A percentile compares a stretch with the other conserved stretches of the same genome.
phyloP scores from a whole-genome alignment of 1,284 basidiomycete genomes.

The Naganishia albida region DNA sequence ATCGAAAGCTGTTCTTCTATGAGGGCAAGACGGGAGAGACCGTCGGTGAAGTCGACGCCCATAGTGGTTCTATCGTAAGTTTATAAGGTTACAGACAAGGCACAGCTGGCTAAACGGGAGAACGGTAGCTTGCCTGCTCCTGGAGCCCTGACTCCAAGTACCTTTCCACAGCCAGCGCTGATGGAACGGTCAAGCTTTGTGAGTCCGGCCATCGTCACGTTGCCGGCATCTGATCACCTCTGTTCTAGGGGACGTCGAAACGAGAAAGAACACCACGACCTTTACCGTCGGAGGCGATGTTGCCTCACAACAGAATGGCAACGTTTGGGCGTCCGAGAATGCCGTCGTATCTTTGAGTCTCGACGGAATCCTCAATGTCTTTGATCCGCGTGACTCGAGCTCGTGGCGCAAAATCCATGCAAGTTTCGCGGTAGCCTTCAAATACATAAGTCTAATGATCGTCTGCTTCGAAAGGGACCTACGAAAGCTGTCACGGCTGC shows the following conservation, averaged over 20 bases:
- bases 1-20: conserved; percentile 86
- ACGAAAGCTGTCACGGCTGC: conserved; percentile 76
- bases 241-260: conserved; percentile 72
- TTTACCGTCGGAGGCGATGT: conserved; percentile 73
- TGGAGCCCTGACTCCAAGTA: conserved; percentile 75
- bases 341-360: conserved; percentile 83
- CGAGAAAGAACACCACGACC: conserved; percentile 64
- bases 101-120: background rate
- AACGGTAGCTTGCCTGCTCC: conserved; percentile 66
- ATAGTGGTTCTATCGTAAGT: conserved; percentile 75
- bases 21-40: conserved; percentile 88
- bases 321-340: conserved; percentile 71
- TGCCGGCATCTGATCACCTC: background rate
- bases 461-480: conserved; percentile 61
- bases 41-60: conserved; percentile 65
- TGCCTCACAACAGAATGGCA: conserved; percentile 80
- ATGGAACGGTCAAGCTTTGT: conserved; percentile 87
- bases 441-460: background rate
- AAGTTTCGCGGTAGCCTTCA: conserved; percentile 35
- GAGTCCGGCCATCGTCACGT: conserved; percentile 44
- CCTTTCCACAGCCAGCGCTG: conserved; percentile 80
- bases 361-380: conserved; percentile 77
- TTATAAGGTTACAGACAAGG: background rate
- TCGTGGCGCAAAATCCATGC: conserved; percentile 67
- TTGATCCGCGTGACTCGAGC: conserved; percentile 71